Evolutionary conservation across 257 asterid genomes (phyloP).

Genomic region (Primulina eburnea): DNA sequence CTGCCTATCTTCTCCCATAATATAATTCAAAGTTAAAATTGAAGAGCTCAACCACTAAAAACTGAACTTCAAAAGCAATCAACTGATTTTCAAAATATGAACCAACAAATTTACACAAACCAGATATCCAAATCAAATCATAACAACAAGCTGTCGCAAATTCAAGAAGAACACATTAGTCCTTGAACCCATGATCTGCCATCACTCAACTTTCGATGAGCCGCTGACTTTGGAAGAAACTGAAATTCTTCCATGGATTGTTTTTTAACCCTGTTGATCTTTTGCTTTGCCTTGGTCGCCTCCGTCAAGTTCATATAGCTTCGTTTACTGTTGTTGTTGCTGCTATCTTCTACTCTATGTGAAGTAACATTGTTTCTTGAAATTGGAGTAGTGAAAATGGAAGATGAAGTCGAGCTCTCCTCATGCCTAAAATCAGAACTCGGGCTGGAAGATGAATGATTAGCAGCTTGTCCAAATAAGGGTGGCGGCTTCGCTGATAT

Average conservation of each 20-base stretch:
- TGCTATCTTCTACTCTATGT: constrained; percentile 59
- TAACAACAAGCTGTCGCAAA: constrained; percentile 65
- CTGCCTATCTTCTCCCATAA: too few species aligned
- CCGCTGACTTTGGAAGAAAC: neutral
- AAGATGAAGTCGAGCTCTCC: constrained; percentile 77
- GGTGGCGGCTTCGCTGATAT: constrained; percentile 68
- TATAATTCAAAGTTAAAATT: too few species aligned
- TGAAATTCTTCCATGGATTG: constrained; percentile 65
- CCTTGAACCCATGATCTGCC: constrained; percentile 25
- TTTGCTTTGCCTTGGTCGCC: constrained; percentile 86
- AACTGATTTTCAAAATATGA: neutral
- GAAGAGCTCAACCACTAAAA: neutral
- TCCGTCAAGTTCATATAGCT: constrained; percentile 84
- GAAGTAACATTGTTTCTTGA: constrained; percentile 47
- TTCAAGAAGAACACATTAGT: constrained; percentile 1
- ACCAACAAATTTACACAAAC: neutral
- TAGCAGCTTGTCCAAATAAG: constrained; percentile 7
- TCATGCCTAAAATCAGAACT: constrained; percentile 67
- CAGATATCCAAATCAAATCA: neutral
- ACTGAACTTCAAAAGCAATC: neutral
- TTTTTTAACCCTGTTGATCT: constrained; percentile 48
- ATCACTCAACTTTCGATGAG: constrained; percentile 29
- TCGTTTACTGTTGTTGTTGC: constrained; percentile 33
- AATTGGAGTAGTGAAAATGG: constrained; percentile 66
- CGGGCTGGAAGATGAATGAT: constrained; percentile 76